Evolutionary conservation across 345 rosid species (phyloP), one percentile per base, ranked within the genome.

Genomic region (Moricandia moricandioides): DNA sequence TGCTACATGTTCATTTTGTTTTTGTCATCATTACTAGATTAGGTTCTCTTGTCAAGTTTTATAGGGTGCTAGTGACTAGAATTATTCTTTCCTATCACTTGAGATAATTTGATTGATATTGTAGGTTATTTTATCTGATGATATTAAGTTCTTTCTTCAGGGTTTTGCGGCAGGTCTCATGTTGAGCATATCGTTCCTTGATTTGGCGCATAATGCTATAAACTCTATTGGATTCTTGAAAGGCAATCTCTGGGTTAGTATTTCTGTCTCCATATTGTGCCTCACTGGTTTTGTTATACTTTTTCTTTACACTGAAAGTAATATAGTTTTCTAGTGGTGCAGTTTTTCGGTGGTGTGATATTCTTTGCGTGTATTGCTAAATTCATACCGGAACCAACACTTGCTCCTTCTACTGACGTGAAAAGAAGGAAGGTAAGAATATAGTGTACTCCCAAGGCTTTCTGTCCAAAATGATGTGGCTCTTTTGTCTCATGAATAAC

Each of bases 101-200:
- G 13, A 6, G 8, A 5, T 2, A 5, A n/a, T 64, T 24, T 62
- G 60, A 40, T 30, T 16, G 13, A 24, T 30, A 1, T 21, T 59
- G 37, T 67, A 37, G 67, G 33, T 70, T 75, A 55, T 18, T 56
- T 61, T 21, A 12, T 62, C 57, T 88, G 69, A 81, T 65, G 55
- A 26, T 71, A 39, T 62, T 12, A 56, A 73, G 24, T 54, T 14
- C 47, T 79, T 29, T 67, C 16, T 83, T 69, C 88, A 94, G 99
- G 99, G 97, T 55, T 95, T 95, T 87, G 99, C 99, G 62, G 89
- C 99, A 5, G 99, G 99, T 71, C 81, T 95, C 45, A 95, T 95
- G 99, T 85, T 95, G 83, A 88, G 99, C 82, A 95, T 95, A 75
- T 95, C 99, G 6, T 95, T 95, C 85, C 80, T 95, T 30, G 99